Percentiles rank a stretch among this genome's conserved stretches.
phyloP scores from a whole-genome alignment of 139 green algal species.

The Trebouxia sp. region DNA sequence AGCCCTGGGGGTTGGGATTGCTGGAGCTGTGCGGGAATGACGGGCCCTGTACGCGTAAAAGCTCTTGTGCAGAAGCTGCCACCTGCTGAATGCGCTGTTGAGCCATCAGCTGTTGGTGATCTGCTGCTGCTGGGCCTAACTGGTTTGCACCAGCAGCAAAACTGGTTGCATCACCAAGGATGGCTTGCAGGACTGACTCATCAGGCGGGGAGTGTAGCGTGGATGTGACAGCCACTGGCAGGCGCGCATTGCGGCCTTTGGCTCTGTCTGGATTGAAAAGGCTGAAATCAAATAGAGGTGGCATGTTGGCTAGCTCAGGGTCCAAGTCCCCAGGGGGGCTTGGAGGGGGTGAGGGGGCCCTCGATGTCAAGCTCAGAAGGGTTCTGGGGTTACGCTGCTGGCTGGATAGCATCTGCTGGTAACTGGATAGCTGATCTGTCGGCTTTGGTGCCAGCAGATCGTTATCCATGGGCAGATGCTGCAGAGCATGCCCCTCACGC shows the following conservation, averaged over 20 bases:
- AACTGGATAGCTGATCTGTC: neutral
- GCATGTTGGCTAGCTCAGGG: neutral
- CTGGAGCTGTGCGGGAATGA: neutral
- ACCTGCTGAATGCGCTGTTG: conserved; percentile 1
- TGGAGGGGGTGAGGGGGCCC: neutral
- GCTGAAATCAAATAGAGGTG: neutral
- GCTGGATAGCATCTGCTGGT: neutral
- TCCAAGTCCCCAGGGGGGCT: neutral
- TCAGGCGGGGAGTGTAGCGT: neutral
- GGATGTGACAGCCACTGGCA: neutral
- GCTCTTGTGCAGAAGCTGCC: conserved; percentile 15
- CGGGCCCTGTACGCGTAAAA: neutral
- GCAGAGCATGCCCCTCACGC: neutral
- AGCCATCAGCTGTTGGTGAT: neutral
- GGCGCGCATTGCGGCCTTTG: neutral
- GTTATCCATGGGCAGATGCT: neutral
- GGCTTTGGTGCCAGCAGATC: neutral
- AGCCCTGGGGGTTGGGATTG: neutral
- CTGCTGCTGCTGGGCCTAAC: neutral
- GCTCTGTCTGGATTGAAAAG: neutral
- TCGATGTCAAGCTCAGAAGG: neutral
- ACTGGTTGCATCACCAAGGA: neutral
- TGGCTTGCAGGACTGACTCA: neutral
- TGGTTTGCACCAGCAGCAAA: conserved; percentile 7
- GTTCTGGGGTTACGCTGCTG: neutral